A percentile compares a stretch with the other conserved stretches of the same genome.
Evolutionary conservation across 805 yeast species (phyloP).

Genomic region (Wickerhamomyces bovis): DNA sequence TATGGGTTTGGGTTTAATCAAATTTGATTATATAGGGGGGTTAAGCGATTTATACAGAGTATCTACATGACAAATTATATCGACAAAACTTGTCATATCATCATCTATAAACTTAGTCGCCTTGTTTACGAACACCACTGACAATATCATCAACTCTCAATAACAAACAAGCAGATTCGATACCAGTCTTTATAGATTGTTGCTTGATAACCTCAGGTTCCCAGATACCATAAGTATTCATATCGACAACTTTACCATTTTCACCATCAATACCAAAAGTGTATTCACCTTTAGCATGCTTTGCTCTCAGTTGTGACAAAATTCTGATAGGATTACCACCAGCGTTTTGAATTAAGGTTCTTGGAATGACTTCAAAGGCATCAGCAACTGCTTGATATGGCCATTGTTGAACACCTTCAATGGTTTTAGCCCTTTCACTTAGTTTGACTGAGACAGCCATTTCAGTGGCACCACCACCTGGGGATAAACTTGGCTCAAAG

Average conservation of each 20-base stretch:
- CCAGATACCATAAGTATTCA: slow-evolving; percentile 96
- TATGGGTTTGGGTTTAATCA: too few species aligned
- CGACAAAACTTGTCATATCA: not conserved
- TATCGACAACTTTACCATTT: slow-evolving; percentile 87
- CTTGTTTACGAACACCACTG: slow-evolving; percentile 73
- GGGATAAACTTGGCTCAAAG: slow-evolving; percentile 90
- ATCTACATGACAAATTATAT: not conserved
- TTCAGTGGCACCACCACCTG: slow-evolving; percentile 99
- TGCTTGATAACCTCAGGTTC: slow-evolving; percentile 98
- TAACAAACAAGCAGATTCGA: slow-evolving; percentile 92
- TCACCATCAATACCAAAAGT: slow-evolving; percentile 96
- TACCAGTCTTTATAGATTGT: slow-evolving; percentile 95
- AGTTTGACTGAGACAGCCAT: slow-evolving; percentile 92
- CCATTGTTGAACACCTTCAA: slow-evolving; percentile 96
- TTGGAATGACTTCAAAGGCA: slow-evolving; percentile 97
- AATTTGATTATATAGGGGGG: too few species aligned
- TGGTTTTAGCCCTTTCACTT: slow-evolving; percentile 82
- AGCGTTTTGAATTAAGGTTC: slow-evolving; percentile 94
- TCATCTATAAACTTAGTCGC: not conserved
- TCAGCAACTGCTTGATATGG: slow-evolving; percentile 99
- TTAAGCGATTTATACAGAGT: too few species aligned
- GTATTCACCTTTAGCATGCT: slow-evolving; percentile 84
- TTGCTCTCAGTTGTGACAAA: slow-evolving; percentile 87
- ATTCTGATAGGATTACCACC: slow-evolving; percentile 95
- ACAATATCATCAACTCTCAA: slow-evolving; percentile 97